Base-by-base conservation (phyloP, 805 yeast species). In the Torulaspora indica region DNA sequence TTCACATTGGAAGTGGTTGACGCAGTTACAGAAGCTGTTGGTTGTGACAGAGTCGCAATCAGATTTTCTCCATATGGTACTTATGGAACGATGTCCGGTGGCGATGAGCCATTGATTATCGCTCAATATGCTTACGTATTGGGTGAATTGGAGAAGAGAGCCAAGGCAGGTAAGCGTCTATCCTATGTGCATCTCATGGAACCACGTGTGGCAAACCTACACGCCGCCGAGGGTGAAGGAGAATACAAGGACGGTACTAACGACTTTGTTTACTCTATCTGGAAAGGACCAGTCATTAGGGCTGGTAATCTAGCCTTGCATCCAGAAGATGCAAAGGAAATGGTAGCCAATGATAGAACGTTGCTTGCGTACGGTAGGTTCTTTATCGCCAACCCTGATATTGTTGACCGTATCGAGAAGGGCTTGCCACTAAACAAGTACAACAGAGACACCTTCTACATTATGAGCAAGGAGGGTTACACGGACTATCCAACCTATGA, bases 341-440 rank as follows among this genome's bases (percentile, higher is more conserved):
- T 65, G 15, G 64, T 66, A 15, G 51, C 55, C 10, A 67, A 71
- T 46, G 65, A 69, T 36, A 63, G 75, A 52, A 76, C 82, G 1
- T 53, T 73, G 39, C 60, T 74, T 17, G 62, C 52, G 8, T 55
- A 55, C 38, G 80, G 80, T n/a, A 69, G 81, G 44, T 62, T 59
- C 42, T 76, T 68, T 57, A 70, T 73, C 40, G 61, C 79, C 24
- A 78, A 77, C 61, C 81, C 82, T 1, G 82, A 78, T 51, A 57
- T 78, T 30, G 72, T 69, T 17, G 52, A 60, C 7, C 63, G 77
- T 20, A 20, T 20, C 22, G 22, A 20, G 22, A 20, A 20, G 22
- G 22, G 22, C 22, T 20, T 20, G 22, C 66, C 68, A 31, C 56
- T 76, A 46, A 65, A 63, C 42, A 48, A 57, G 22, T 78, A 76